Evolutionary conservation across 2,329 filamentous ascomycete genomes (phyloP), one percentile per base, ranked within the genome.

Genomic region (Nakataea oryzae): DNA sequence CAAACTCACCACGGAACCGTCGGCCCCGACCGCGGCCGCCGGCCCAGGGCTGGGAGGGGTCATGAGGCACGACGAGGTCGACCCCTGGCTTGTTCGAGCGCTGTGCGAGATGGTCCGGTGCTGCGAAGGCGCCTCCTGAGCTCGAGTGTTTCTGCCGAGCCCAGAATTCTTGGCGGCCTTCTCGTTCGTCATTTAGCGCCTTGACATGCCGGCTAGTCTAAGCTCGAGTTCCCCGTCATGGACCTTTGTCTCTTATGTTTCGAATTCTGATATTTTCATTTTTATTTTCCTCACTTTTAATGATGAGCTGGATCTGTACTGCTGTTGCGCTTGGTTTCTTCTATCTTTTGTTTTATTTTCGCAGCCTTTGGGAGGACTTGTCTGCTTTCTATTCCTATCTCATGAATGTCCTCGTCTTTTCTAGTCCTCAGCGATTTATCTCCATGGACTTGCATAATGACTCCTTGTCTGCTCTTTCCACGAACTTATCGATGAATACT

Each of bases 61-160:
- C 60, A 26, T 65, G 26, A 63, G 62, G 21, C 62, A 61, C 11
- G 65, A 65, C 14, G 67, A 69, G 57, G 66, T 74, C 17, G 74
- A 78, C 29, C 71, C 73, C 0, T 66, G 74, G 13, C 70, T 78
- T 58, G 67, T 78, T 67, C 69, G 75, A 47, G 71, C 75, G 54
- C 68, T 78, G 1, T 76, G 74, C 61, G 75, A 78, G 68, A 67
- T 77, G 34, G 77, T 79, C 56, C 73, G 75, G 24, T 72, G 72
- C 28, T 70, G 72, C 27, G 77, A 79, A 67, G 75, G 77, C 64
- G 62, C 21, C 14, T 57, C 54, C 32, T 62, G 57, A 54, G 60
- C 14, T 50, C 41, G 17, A 2, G 7, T 28, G 59, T 3, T 50
- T 50, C 4, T 9, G 2, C 7, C 7, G 34, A 17, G 2, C 41